phyloP scores from a whole-genome alignment of 805 yeast genomes.

The Kuraishia hungarica region DNA sequence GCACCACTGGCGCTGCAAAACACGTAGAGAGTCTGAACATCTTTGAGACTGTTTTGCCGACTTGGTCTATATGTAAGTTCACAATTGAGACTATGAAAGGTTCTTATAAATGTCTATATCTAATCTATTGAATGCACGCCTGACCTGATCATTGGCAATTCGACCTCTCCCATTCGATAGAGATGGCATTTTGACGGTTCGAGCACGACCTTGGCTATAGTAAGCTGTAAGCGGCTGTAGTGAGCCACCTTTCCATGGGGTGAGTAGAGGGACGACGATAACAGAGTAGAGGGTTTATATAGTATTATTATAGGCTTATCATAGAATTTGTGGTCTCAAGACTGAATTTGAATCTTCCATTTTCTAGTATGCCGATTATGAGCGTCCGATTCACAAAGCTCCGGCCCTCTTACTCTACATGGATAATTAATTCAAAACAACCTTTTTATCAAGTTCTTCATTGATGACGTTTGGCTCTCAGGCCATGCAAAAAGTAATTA shows the following conservation, averaged over 20 bases:
- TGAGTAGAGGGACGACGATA: no score
- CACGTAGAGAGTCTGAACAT: constrained; percentile 1
- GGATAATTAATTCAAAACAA: no score
- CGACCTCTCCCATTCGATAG: neutral
- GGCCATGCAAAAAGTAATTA: neutral
- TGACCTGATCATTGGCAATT: neutral
- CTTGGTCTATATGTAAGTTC: neutral
- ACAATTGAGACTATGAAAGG: neutral
- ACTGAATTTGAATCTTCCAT: no score
- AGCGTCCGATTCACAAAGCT: no score
- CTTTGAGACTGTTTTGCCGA: neutral
- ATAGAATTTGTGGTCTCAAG: no score
- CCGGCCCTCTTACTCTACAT: no score
- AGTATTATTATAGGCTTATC: no score
- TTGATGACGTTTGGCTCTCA: neutral
- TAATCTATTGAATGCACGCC: neutral
- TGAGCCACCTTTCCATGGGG: no score
- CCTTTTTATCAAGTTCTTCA: neutral
- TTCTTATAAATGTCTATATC: neutral
- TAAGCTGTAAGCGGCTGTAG: no score
- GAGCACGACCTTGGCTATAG: neutral
- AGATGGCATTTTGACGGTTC: neutral
- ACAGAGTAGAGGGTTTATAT: no score
- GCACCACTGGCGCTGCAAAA: neutral
- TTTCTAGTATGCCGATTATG: no score